A percentile compares a stretch with the other conserved stretches of the same genome.
phyloP scores from a whole-genome alignment of 1,284 basidiomycete species.

The Ganoderma lucidum region DNA sequence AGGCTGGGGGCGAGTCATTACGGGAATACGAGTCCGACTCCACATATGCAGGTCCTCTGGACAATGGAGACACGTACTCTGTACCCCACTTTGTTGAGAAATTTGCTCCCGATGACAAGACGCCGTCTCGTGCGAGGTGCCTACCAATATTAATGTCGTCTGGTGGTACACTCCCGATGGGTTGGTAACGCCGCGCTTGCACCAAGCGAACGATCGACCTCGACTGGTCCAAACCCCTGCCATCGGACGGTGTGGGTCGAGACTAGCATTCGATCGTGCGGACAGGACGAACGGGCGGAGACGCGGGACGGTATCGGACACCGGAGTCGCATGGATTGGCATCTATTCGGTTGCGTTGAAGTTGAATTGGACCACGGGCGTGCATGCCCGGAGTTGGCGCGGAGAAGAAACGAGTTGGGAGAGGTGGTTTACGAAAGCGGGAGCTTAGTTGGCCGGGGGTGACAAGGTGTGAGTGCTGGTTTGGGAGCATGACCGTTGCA shows the following conservation, averaged over 20 bases:
- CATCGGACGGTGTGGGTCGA: no score
- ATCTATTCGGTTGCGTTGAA: not conserved
- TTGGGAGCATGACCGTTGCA: constrained; percentile 6
- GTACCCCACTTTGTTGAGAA: not conserved
- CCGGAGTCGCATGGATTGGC: not conserved
- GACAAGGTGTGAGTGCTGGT: constrained; percentile 1
- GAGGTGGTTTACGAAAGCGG: not conserved
- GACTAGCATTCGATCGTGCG: not conserved
- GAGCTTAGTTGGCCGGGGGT: not conserved
- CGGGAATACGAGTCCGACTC: not conserved
- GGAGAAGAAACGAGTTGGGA: not conserved
- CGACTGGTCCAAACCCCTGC: no score
- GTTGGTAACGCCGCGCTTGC: not conserved
- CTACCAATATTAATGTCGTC: not conserved
- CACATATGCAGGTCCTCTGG: not conserved
- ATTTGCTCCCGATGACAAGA: not conserved
- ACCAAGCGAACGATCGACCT: not conserved
- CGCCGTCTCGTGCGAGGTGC: not conserved
- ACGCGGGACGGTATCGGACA: constrained; percentile 10
- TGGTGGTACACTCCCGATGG: not conserved
- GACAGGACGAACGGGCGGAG: not conserved
- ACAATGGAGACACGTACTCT: not conserved
- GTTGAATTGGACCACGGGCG: not conserved
- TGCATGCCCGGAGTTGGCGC: not conserved
- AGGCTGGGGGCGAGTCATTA: not conserved